Base-by-base conservation (phyloP, 2,329 filamentous ascomycete genomes). In the Coleophoma cylindrospora region DNA sequence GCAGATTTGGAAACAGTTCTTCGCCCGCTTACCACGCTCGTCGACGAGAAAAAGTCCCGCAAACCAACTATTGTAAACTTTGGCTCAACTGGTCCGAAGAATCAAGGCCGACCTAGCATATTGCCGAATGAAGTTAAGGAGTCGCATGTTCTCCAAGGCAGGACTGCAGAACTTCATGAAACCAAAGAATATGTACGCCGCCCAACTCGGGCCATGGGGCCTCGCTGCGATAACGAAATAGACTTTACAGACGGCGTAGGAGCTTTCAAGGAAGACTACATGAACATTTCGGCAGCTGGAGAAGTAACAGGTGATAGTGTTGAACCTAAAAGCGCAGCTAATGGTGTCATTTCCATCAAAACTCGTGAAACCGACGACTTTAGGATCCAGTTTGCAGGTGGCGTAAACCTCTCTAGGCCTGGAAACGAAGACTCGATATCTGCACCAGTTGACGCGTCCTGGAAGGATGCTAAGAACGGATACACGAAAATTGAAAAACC, bases 31-130 rank as follows among this genome's bases (percentile, higher is more conserved):
- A 19, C 19, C 9, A 10, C 38, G 32, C 38, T 54, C 17, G 48
- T 56, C 9, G 50, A 60, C 15, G 56, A 59, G 21, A 40, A 44
- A 40, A 38, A 34, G 14, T 33, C 41, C 19, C 51, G 60, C 13
- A 61, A 61, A 32, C 52, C 56, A 17, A 44, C 52, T 2, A 14
- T 61, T 4, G 57, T 62, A 22, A 49, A 44, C 8, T 62, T 62
- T 37, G 47, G 50, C 27, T 22, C 27, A 14, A 45, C 51, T 12
- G 60, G 59, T 10, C 50, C 59, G 19, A 47, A 19, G 38, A 62
- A 62, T 22, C 59, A 61, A 46, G 60, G 60, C 2, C n/a, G 47
- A n/a, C 50, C 48, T 13, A 49, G 50, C 40, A 22, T 19, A 41
- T 11, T 22, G 15, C 3, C n/a, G 22, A 12, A 22, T 17, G 13